Conservation (phyloP, 306 rosid genomes). For the Cicer chorassanicum region DNA sequence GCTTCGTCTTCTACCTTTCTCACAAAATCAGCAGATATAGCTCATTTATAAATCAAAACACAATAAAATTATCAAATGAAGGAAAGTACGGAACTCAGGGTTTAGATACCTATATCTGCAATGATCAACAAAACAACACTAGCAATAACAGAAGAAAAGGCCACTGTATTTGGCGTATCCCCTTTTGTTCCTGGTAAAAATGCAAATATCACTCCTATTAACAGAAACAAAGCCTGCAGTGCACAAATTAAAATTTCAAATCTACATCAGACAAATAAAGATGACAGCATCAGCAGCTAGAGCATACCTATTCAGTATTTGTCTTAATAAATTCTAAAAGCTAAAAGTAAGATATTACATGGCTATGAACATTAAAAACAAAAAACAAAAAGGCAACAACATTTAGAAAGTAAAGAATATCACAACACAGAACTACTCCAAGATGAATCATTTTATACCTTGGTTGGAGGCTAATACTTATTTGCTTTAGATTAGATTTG, state of each 20-base stretch:
- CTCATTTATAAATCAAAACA: background rate
- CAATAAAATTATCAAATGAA: background rate
- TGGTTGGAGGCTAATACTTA: too few relatives aligned
- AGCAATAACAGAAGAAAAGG: constrained; percentile 54
- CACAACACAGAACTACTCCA: background rate
- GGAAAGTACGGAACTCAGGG: background rate
- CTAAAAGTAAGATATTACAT: background rate
- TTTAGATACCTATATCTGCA: constrained; percentile 68
- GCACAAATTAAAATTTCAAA: constrained; percentile 39
- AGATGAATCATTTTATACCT: too few relatives aligned
- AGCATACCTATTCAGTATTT: background rate
- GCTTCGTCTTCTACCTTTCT: constrained; percentile 76
- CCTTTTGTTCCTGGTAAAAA: constrained; percentile 47
- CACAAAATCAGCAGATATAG: constrained; percentile 38
- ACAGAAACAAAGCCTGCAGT: constrained; percentile 66
- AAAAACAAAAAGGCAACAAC: constrained; percentile 6
- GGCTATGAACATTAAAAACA: constrained; percentile 17
- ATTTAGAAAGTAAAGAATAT: constrained; percentile 1
- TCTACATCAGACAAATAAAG: constrained; percentile 21
- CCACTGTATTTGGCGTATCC: constrained; percentile 54
- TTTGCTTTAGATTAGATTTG: too few relatives aligned
- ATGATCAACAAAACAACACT: constrained; percentile 55
- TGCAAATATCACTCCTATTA: constrained; percentile 53
- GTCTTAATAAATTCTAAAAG: background rate
- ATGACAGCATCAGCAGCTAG: background rate